Conservation (phyloP, 75 land plant species). For the Pinus tabuliformis region DNA sequence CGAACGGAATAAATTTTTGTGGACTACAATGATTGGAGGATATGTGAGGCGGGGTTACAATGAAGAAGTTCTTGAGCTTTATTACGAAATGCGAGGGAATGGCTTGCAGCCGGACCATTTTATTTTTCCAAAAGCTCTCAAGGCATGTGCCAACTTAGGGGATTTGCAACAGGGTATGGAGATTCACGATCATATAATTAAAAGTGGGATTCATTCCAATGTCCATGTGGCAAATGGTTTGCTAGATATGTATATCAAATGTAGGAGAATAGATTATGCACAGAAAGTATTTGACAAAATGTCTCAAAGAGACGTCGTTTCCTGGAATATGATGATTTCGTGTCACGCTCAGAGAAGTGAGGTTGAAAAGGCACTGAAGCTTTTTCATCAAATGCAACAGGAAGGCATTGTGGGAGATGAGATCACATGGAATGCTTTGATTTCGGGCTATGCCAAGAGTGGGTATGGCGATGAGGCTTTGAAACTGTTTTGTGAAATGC, state of each 20-base stretch:
- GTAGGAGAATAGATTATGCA: constrained; percentile 18
- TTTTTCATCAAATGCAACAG: constrained; percentile 30
- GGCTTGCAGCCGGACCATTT: constrained; percentile 39
- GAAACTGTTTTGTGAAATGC: no score
- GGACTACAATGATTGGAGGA: constrained; percentile 52
- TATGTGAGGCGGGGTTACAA: constrained; percentile 28
- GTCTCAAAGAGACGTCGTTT: constrained; percentile 31
- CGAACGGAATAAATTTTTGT: constrained; percentile 49
- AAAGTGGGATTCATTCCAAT: constrained; percentile 36
- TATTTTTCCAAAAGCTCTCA: constrained; percentile 29
- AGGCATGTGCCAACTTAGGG: constrained; percentile 31
- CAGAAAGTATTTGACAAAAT: constrained; percentile 25
- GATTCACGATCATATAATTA: constrained; percentile 31
- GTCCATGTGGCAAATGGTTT: constrained; percentile 48
- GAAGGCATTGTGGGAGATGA: neutral
- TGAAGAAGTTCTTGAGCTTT: constrained; percentile 23
- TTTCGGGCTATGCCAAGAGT: no score
- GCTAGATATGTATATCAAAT: constrained; percentile 25
- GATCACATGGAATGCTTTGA: neutral
- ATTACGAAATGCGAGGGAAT: constrained; percentile 22
- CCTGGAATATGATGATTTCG: constrained; percentile 53
- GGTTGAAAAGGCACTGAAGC: constrained; percentile 14
- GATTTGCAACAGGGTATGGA: constrained; percentile 22
- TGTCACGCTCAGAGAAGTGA: constrained; percentile 21
- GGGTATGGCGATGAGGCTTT: no score